A percentile compares a stretch with the other conserved stretches of the same genome.
These are phyloP conservation scores for Auriscalpium vulgare DNA, from an alignment of 768 basidiomycete genomes.

Conservation along the genomic window DNA sequence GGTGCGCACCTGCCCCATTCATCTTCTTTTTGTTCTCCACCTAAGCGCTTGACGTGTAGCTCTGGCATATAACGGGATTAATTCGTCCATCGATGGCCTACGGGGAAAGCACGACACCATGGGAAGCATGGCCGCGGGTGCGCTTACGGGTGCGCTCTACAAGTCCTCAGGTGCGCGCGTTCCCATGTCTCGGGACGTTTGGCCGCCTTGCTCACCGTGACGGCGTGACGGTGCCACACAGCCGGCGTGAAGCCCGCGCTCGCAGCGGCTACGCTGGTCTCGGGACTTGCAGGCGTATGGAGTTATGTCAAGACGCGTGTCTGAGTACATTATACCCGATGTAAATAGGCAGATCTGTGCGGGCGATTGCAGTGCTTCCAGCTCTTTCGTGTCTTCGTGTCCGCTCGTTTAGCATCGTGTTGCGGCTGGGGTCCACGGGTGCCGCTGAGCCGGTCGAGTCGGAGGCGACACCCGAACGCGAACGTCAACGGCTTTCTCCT, in stretches of 20 bases:
- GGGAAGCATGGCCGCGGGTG: constrained; percentile 91
- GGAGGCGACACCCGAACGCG: constrained; percentile 3
- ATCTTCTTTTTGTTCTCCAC: constrained; percentile 32
- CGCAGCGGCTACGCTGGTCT: constrained; percentile 83
- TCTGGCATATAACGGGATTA: constrained; percentile 92
- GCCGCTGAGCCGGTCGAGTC: constrained; percentile 6
- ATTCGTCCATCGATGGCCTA: constrained; percentile 83
- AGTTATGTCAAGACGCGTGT: constrained; percentile 88
- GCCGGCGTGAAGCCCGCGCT: constrained; percentile 89
- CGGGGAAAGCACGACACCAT: constrained; percentile 88
- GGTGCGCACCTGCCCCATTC: constrained; percentile 52
- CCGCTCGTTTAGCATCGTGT: constrained; percentile 3
- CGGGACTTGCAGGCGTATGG: constrained; percentile 88
- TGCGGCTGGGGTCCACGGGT: constrained; percentile 1
- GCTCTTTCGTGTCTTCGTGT: constrained; percentile 5
- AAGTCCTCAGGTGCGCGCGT: constrained; percentile 79
- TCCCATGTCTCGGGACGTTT: constrained; percentile 22
- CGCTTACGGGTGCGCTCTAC: constrained; percentile 82
- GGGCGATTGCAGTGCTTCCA: constrained; percentile 8
- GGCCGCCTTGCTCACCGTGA: constrained; percentile 19
- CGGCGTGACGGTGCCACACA: constrained; percentile 34
- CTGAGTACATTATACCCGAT: constrained; percentile 41
- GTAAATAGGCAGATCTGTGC: constrained; percentile 32
- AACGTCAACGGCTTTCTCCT: constrained; percentile 1
- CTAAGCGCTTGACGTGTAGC: constrained; percentile 45